A percentile compares a stretch with the other conserved stretches of the same genome.
Evolutionary conservation across 75 land plant genomes (phyloP).

Genomic region (Adiantum capillusveneris): DNA sequence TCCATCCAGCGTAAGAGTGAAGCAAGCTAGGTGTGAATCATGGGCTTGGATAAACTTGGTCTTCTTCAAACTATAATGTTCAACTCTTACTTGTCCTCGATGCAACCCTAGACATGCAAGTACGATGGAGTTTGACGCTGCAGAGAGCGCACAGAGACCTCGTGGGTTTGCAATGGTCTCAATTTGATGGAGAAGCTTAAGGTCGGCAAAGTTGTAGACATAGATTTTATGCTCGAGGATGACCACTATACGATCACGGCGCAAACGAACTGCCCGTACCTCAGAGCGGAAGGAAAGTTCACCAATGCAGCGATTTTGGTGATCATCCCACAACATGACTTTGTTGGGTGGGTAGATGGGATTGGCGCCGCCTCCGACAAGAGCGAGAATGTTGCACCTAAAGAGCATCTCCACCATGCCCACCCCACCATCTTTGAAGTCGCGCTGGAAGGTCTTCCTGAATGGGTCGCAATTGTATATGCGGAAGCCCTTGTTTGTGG

Average conservation of each 20-base stretch:
- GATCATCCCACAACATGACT: conserved; percentile 90
- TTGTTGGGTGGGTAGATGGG: conserved; percentile 61
- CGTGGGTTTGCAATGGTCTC: conserved; percentile 82
- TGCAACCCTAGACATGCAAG: conserved; percentile 86
- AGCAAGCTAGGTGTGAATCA: conserved; percentile 59
- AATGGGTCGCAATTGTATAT: conserved; percentile 82
- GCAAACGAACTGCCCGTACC: conserved; percentile 54
- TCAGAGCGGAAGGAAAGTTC: conserved; percentile 80
- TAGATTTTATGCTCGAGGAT: conserved; percentile 87
- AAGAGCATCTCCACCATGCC: conserved; percentile 86
- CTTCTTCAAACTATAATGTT: conserved; percentile 66
- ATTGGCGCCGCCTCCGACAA: conserved; percentile 59
- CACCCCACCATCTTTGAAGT: conserved; percentile 61
- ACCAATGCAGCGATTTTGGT: conserved; percentile 70
- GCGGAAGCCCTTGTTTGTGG: conserved; percentile 68
- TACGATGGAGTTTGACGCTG: conserved; percentile 47
- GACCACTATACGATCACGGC: conserved; percentile 61
- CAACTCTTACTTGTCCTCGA: conserved; percentile 74
- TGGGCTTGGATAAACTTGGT: conserved; percentile 69
- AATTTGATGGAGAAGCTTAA: conserved; percentile 76
- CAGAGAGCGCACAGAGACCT: conserved; percentile 77
- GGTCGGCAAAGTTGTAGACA: conserved; percentile 67
- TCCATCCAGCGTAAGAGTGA: conserved; percentile 69
- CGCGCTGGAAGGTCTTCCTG: conserved; percentile 60
- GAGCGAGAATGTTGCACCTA: conserved; percentile 65